Evolutionary conservation across 2,329 filamentous ascomycete species (phyloP).

Genomic region (Colletotrichum echinochloae): DNA sequence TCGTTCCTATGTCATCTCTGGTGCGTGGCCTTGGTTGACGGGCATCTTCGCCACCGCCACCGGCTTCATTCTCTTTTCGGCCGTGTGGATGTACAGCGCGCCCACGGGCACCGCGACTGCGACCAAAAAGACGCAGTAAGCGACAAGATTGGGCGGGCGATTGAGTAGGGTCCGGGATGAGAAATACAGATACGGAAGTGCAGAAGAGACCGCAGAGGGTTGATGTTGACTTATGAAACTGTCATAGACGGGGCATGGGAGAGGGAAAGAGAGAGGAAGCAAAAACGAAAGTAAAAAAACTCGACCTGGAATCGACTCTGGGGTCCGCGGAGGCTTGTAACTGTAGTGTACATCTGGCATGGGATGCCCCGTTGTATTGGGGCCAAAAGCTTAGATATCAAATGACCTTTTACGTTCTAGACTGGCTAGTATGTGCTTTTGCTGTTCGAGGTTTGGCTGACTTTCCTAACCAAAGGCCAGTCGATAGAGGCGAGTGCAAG

Average conservation of each 20-base stretch:
- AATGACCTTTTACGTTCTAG: slow-evolving; percentile 37
- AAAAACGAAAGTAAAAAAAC: background rate
- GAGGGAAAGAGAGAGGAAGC: background rate
- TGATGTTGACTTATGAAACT: background rate
- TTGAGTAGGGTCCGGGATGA: background rate
- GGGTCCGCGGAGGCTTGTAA: slow-evolving; percentile 28
- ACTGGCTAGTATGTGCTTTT: background rate
- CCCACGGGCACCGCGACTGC: slow-evolving; percentile 52
- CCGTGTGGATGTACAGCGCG: slow-evolving; percentile 84
- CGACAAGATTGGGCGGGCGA: background rate
- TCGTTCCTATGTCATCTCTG: slow-evolving; percentile 88
- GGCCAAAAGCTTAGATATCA: slow-evolving; percentile 30
- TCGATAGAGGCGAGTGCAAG: background rate
- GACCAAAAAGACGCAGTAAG: slow-evolving; percentile 62
- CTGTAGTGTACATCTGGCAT: slow-evolving; percentile 40
- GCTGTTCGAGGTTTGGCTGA: background rate
- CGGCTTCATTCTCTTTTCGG: slow-evolving; percentile 88
- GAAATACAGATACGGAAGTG: background rate
- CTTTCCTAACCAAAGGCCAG: background rate
- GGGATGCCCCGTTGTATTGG: slow-evolving; percentile 1
- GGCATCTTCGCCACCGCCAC: slow-evolving; percentile 86
- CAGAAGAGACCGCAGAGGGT: no score
- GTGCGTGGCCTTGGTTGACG: slow-evolving; percentile 93
- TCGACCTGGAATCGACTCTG: slow-evolving; percentile 7
- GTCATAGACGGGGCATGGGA: background rate